Base-by-base conservation (phyloP, 257 asterid genomes). In the Catharanthus roseus region DNA sequence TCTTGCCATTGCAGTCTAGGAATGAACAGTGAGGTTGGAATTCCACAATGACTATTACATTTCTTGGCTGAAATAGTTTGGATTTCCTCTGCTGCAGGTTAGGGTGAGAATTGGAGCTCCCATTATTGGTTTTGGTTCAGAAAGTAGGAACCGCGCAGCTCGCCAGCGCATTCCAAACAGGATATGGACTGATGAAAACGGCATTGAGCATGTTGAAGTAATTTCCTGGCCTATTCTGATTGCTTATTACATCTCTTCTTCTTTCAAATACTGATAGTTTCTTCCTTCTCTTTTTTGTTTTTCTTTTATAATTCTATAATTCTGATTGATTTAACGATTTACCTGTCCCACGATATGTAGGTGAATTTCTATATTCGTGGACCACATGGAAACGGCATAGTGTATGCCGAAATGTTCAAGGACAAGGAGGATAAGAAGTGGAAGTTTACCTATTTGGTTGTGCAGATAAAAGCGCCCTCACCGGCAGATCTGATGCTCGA, bases 91-190 rank as follows among this genome's bases (percentile, higher is more conserved):
- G 50, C 58, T 54, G 79, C 84, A 93, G 97, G 96, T 89, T 58
- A 84, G 82, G 82, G 96, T 84, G 53, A 84, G 96, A 78, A 87
- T 93, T 18, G 97, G 96, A 65, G 78, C 96, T 68, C 98, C 98
- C 41, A 80, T 91, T 63, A 90, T 93, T 9, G 96, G 96, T 50
- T 91, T 91, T 47, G 98, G 96, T 57, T 86, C 97, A 61, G 99
- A 91, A 72, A 91, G 96, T 71, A 85, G 90, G 82, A 91, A 91
- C 76, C 97, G 99, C 42, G 96, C 97, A 51, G 97, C 96, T 65
- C 97, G 99, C 67, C 97, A 91, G 77, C 95, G 95, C 64, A 79
- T 95, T 58, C 93, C 97, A 33, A 76, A 89, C 77, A 87, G 78
- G 72, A 77, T 73, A 49, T 95, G 97, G 99, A 86, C 84, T 11